Base-by-base conservation (phyloP, 176 grass and related monocot species). In the Dactylis glomerata region DNA sequence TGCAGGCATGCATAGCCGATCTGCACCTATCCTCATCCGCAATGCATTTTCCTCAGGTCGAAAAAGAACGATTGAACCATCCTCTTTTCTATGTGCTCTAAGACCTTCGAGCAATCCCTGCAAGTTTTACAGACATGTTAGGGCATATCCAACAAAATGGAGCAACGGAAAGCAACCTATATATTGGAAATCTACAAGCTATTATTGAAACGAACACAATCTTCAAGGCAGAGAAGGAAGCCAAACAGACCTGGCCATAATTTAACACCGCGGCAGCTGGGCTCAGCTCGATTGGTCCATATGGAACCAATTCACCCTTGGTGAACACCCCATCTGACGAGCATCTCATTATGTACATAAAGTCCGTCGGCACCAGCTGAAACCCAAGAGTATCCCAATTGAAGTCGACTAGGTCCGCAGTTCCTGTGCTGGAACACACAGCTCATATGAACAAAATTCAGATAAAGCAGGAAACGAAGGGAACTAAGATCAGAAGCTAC, bases 81-180 rank as follows among this genome's bases (percentile, higher is more conserved):
- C 91, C 77, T 77, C 78, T 83, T 96, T 96, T 78, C 83, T 92
- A 31, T 95, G 91, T 58, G 91, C 89, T 78, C 94, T 92, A 23
- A 95, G 82, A 62, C 96, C 96, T 91, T 95, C 93, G 83, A 98
- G 89, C 68, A 98, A 84, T 49, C 96, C 91, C 96, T 98, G 71
- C 12, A 31, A 3, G 19, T 75, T 83, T 46, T 50, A 73, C 42
- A 66, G 68, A 3, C 8, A 40, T 36, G 46, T 80, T 71, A 23
- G 23, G 76, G 8, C 49, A 81, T 71, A 77, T 51, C 16, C 22
- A 84, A 76, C 31, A 73, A 20, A 55, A 65, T 45, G 31, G 36
- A 81, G 55, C 26, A 82, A 40, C 69, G 3, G 13, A 50, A 82
- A 15, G 0, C 22, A 28, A 51, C 31, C 66, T 61, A 7, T 34